Evolutionary conservation across 495 filamentous ascomycete species (phyloP).

Genomic region (Neurospora intermedia): DNA sequence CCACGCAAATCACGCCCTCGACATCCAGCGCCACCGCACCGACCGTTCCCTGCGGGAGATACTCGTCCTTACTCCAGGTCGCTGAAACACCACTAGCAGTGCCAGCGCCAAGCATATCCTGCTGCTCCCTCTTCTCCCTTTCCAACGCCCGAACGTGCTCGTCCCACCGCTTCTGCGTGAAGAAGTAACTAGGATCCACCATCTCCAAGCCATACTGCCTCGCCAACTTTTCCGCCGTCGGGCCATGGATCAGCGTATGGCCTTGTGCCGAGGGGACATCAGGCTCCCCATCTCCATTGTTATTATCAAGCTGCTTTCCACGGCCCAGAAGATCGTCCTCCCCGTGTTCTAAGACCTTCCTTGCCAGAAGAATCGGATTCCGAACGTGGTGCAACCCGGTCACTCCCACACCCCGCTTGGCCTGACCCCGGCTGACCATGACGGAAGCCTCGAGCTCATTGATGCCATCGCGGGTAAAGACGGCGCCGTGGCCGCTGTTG

Average conservation of each 20-base stretch:
- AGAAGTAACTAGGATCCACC: constrained; percentile 62
- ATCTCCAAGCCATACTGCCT: constrained; percentile 56
- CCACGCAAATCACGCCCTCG: constrained; percentile 60
- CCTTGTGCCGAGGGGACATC: constrained; percentile 41
- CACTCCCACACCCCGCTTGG: constrained; percentile 68
- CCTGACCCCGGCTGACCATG: constrained; percentile 66
- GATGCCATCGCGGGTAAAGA: constrained; percentile 71
- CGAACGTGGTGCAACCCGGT: constrained; percentile 61
- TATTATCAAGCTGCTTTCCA: constrained; percentile 11
- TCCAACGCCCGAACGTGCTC: constrained; percentile 63
- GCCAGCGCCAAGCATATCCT: neutral
- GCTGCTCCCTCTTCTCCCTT: constrained; percentile 27
- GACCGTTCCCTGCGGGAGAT: constrained; percentile 72
- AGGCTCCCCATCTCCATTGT: constrained; percentile 2
- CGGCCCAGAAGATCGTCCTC: constrained; percentile 31
- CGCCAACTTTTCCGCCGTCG: constrained; percentile 56
- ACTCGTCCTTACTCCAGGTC: constrained; percentile 43
- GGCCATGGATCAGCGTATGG: constrained; percentile 59
- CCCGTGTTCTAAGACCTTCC: constrained; percentile 56
- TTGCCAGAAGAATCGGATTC: constrained; percentile 70
- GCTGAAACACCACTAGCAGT: constrained; percentile 15
- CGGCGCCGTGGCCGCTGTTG: constrained; percentile 77
- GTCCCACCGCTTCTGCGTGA: constrained; percentile 68
- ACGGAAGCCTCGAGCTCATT: constrained; percentile 87
- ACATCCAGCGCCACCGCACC: constrained; percentile 71